These are phyloP conservation scores for Plantago rigida DNA, from an alignment of 305 asterid species.

Conservation along the genomic window DNA sequence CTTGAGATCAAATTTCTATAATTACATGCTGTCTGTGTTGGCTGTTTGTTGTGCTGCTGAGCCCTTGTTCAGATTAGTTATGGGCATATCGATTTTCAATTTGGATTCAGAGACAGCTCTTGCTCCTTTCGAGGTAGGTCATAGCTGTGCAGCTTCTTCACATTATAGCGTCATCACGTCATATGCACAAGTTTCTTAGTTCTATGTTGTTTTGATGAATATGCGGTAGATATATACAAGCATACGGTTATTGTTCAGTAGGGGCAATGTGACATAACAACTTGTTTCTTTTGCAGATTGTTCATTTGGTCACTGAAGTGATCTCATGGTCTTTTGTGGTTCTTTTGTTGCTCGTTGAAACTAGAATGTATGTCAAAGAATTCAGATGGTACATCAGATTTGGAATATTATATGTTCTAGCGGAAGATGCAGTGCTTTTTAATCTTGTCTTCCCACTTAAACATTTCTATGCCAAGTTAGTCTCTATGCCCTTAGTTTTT, in stretches of 20 bases:
- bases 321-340: constrained; percentile 74
- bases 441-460: constrained; percentile 46
- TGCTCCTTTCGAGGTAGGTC: constrained; percentile 58
- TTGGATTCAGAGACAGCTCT: constrained; percentile 47
- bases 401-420: constrained; percentile 58
- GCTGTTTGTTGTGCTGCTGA: constrained; percentile 65
- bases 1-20: constrained; percentile 60
- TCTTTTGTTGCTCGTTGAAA: constrained; percentile 57
- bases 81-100: constrained; percentile 60
- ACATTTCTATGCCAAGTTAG: constrained; percentile 53
- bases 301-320: constrained; percentile 49
- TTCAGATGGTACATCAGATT: constrained; percentile 86
- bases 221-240: too few species aligned
- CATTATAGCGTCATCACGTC: constrained; percentile 1
- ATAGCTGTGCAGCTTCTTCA: constrained; percentile 31
- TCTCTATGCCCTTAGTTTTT: constrained; percentile 18
- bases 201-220: not conserved
- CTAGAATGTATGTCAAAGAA: constrained; percentile 62
- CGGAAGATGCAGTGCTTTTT: constrained; percentile 65
- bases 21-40: constrained; percentile 45
- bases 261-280: not conserved
- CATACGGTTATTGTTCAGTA: too few species aligned
- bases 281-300: constrained; percentile 42
- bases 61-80: constrained; percentile 60
- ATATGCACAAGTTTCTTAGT: constrained; percentile 1